Percentiles rank a stretch among this genome's conserved stretches.
These are phyloP conservation scores for Sequoia sempervirens DNA, from an alignment of 75 land plant genomes.

Conservation along the genomic window DNA sequence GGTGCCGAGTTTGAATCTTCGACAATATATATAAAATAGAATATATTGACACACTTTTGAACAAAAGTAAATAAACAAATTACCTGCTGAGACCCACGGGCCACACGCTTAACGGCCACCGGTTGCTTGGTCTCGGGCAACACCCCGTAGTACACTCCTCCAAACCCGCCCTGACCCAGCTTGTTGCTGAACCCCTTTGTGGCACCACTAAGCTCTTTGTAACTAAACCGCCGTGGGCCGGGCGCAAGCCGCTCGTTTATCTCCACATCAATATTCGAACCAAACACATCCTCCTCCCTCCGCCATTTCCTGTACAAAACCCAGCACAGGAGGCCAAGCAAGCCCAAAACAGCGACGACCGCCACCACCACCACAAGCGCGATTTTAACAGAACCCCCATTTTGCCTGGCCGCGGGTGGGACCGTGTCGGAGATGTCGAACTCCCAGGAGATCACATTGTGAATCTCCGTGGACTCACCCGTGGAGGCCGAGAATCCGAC, in stretches of 20 bases:
- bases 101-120: slow-evolving; percentile 36
- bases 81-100: slow-evolving; percentile 16
- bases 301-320: neutral
- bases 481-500: slow-evolving; percentile 21
- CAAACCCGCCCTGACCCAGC: slow-evolving; percentile 78
- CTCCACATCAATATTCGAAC: neutral
- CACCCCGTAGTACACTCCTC: slow-evolving; percentile 41
- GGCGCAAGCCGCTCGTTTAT: neutral
- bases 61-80: too few relatives aligned
- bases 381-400: neutral
- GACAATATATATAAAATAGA: too few relatives aligned
- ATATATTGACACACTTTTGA: too few relatives aligned
- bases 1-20: too few relatives aligned
- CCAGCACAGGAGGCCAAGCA: neutral
- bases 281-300: too few relatives aligned
- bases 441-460: slow-evolving; percentile 22
- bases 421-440: neutral
- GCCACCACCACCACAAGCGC: neutral
- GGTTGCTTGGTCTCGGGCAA: slow-evolving; percentile 5
- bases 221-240: neutral
- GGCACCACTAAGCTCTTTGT: slow-evolving; percentile 33
- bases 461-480: slow-evolving; percentile 21
- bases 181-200: slow-evolving; percentile 49
- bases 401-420: neutral
- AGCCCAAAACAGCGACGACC: neutral